phyloP scores from a whole-genome alignment of 306 rosid genomes.

The Pterocarpus santalinus region DNA sequence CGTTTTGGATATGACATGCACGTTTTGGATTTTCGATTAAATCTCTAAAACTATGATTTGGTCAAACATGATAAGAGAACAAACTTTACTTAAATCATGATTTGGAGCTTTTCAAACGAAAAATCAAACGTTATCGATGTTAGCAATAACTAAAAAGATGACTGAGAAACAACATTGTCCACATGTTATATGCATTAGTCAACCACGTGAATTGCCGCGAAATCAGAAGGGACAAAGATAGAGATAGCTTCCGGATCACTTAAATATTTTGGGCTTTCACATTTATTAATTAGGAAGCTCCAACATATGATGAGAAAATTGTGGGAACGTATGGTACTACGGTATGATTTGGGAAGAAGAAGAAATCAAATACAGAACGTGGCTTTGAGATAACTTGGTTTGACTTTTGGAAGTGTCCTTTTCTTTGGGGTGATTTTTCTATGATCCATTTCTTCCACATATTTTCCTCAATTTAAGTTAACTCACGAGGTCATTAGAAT shows the following conservation, averaged over 20 bases:
- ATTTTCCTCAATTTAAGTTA: slow-evolving; percentile 35
- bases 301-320: slow-evolving; percentile 10
- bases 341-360: not conserved
- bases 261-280: not conserved
- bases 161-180: slow-evolving; percentile 1
- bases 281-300: not conserved
- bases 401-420: slow-evolving; percentile 40
- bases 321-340: not conserved
- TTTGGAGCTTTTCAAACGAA: too few species aligned
- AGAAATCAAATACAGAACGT: slow-evolving; percentile 41
- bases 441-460: slow-evolving; percentile 47
- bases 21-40: too few species aligned
- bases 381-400: slow-evolving; percentile 39
- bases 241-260: not conserved
- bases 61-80: too few species aligned
- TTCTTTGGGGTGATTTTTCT: slow-evolving; percentile 32
- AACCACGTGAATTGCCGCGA: not conserved
- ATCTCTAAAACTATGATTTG: too few species aligned
- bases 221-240: not conserved
- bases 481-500: not conserved
- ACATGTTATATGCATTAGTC: not conserved
- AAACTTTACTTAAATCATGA: not conserved
- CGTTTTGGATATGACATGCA: not conserved
- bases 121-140: too few species aligned
- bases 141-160: not conserved